These are phyloP conservation scores for Emydomyces testavorans DNA, from an alignment of 2,329 filamentous ascomycete species.

Conservation along the genomic window DNA sequence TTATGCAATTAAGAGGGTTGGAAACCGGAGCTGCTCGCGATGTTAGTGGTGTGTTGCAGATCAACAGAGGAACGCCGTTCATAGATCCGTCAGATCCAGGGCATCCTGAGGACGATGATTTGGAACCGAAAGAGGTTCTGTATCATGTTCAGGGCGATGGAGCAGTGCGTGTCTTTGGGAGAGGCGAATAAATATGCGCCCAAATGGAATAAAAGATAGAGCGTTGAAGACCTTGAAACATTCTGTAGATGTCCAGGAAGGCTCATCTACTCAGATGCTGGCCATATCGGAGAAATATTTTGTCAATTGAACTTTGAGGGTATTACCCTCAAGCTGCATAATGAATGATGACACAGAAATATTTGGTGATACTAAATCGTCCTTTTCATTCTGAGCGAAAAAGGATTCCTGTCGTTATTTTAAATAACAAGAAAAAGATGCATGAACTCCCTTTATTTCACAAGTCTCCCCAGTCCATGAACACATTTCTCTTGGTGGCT, in stretches of 20 bases:
- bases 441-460: conserved; percentile 10
- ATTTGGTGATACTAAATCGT: conserved; percentile 5
- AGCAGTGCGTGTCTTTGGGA: conserved; percentile 69
- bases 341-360: background rate
- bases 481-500: conserved; percentile 4
- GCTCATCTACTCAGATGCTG: background rate
- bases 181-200: conserved; percentile 47
- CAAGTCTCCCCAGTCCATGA: conserved; percentile 8
- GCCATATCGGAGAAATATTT: background rate
- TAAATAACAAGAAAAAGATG: conserved; percentile 8
- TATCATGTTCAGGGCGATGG: conserved; percentile 75
- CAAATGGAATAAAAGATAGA: background rate
- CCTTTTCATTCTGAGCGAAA: conserved; percentile 9
- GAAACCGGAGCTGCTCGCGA: conserved; percentile 84
- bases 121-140: conserved; percentile 57
- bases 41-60: conserved; percentile 74
- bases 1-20: conserved; percentile 61
- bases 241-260: background rate
- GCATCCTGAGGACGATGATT: conserved; percentile 16
- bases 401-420: conserved; percentile 8
- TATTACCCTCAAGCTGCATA: background rate
- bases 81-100: conserved; percentile 22
- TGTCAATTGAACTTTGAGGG: background rate
- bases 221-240: background rate
- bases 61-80: conserved; percentile 49